A percentile compares a stretch with the other conserved stretches of the same genome.
Conservation (phyloP, 2,329 filamentous ascomycete genomes). For the Fusarium concolor region DNA sequence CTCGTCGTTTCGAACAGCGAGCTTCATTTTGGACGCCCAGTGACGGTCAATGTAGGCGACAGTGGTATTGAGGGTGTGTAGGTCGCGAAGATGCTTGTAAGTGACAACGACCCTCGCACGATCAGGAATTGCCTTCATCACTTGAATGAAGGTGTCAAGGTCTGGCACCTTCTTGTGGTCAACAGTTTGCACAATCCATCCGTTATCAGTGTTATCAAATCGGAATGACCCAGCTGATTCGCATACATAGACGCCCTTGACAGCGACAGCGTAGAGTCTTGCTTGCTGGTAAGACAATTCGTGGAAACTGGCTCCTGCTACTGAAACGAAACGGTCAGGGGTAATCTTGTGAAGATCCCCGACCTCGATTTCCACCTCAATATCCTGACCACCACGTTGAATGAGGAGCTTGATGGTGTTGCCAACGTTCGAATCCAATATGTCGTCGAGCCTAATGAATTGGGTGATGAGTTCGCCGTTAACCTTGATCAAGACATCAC, state of each 20-base stretch:
- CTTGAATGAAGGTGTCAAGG: conserved; percentile 87
- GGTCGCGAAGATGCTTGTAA: conserved; percentile 93
- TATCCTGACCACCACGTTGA: conserved; percentile 87
- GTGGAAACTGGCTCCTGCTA: conserved; percentile 95
- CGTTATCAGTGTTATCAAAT: conserved; percentile 89
- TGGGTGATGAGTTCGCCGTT: conserved; percentile 94
- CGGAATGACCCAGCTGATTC: conserved; percentile 96
- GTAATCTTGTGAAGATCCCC: conserved; percentile 95
- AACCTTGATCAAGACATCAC: conserved; percentile 92
- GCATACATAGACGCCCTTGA: conserved; percentile 93
- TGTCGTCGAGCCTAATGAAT: conserved; percentile 90
- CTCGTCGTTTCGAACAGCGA: conserved; percentile 89
- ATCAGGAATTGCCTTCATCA: conserved; percentile 88
- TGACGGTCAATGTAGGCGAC: conserved; percentile 95
- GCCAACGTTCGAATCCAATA: conserved; percentile 88
- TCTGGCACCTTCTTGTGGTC: conserved; percentile 93
- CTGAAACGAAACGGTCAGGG: conserved; percentile 93
- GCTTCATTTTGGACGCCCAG: conserved; percentile 94
- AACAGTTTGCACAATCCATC: conserved; percentile 92
- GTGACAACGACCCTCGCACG: conserved; percentile 88
- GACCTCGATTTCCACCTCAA: conserved; percentile 86
- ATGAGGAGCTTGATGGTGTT: conserved; percentile 82
- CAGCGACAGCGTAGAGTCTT: conserved; percentile 91
- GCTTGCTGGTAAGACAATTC: conserved; percentile 97
- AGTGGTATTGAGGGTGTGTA: conserved; percentile 93